Percentiles rank a stretch among this genome's conserved stretches.
These are phyloP conservation scores for Starmera pachycereana DNA, from an alignment of 805 yeast genomes.

Conservation along the genomic window DNA sequence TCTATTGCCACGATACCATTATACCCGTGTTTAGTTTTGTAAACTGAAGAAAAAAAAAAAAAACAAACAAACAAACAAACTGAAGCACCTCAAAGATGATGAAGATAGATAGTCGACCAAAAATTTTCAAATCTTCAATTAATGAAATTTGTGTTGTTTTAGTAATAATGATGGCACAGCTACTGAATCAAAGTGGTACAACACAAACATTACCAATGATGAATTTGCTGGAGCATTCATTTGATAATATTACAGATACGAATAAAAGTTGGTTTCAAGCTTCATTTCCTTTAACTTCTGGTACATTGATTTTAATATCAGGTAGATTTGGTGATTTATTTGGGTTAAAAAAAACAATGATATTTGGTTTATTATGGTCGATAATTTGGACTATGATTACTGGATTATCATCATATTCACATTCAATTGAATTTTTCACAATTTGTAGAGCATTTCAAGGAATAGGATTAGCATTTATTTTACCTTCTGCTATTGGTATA, in stretches of 20 bases:
- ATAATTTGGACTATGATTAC: constrained; percentile 48
- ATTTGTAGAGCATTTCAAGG: constrained; percentile 51
- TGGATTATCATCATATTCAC: constrained; percentile 45
- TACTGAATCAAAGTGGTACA: constrained; percentile 30
- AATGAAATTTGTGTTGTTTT: constrained; percentile 20
- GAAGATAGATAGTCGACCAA: not conserved
- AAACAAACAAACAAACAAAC: too few species aligned
- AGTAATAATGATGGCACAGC: constrained; percentile 25
- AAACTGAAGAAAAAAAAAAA: too few species aligned
- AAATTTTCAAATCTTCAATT: not conserved
- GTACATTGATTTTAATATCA: constrained; percentile 58
- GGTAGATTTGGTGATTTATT: constrained; percentile 67
- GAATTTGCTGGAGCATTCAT: constrained; percentile 23
- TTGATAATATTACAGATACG: constrained; percentile 17
- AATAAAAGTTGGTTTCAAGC: constrained; percentile 58
- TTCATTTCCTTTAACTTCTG: constrained; percentile 58
- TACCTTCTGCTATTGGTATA: constrained; percentile 53
- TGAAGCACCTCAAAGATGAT: not conserved
- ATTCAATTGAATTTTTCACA: constrained; percentile 38
- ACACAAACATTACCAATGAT: constrained; percentile 28
- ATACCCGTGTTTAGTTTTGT: too few species aligned
- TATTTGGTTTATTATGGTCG: constrained; percentile 47
- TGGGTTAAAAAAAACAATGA: constrained; percentile 47
- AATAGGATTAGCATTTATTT: constrained; percentile 45
- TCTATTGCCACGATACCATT: too few species aligned